Evolutionary conservation across 345 rosid genomes (phyloP).

Genomic region (Pistacia integerrima): DNA sequence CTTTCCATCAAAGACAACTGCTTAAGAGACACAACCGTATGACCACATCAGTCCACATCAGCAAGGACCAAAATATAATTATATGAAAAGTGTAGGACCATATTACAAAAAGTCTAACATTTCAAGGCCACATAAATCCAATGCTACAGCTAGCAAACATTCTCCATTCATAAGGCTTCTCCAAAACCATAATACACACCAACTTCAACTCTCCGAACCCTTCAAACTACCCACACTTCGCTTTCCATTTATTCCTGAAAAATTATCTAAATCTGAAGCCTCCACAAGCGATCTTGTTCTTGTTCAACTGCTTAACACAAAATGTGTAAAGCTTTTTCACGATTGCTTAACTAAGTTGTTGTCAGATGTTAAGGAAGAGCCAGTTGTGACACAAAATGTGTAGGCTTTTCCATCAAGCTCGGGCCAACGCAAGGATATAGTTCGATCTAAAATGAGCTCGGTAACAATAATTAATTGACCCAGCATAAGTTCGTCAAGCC

Average conservation of each 20-base stretch:
- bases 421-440: no score
- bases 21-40: no score
- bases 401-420: no score
- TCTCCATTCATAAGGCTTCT: slow-evolving; percentile 33
- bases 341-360: slow-evolving; percentile 29
- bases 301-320: slow-evolving; percentile 16
- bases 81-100: no score
- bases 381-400: neutral
- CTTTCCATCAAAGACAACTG: no score
- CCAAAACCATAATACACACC: slow-evolving; percentile 35
- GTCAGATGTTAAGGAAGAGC: slow-evolving; percentile 16
- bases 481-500: no score
- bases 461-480: no score
- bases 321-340: slow-evolving; percentile 21
- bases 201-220: slow-evolving; percentile 37
- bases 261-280: slow-evolving; percentile 19
- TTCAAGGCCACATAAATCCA: slow-evolving; percentile 40
- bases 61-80: no score
- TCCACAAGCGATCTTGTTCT: slow-evolving; percentile 9
- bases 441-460: no score
- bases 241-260: slow-evolving; percentile 30
- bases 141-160: slow-evolving; percentile 39
- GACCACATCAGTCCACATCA: no score
- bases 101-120: no score
- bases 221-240: slow-evolving; percentile 34